A percentile compares a stretch with the other conserved stretches of the same genome.
Conservation (phyloP, 441 rosid species). For the Gossypium trilobum region DNA sequence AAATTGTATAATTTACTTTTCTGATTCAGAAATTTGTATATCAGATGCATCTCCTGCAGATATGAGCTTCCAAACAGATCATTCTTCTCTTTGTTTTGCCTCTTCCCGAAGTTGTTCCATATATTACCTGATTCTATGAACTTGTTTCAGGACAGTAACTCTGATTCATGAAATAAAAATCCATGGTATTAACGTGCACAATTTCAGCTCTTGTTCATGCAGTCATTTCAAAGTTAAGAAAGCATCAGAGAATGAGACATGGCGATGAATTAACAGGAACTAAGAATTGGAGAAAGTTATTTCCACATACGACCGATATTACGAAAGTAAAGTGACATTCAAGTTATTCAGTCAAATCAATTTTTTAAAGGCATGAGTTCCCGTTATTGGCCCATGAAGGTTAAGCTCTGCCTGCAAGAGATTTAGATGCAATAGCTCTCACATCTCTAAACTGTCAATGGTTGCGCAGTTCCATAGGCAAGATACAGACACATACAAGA, state of each 20-base stretch:
- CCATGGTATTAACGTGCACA: not conserved
- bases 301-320: not conserved
- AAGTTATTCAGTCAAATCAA: not conserved
- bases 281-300: not conserved
- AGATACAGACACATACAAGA: not conserved
- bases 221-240: not conserved
- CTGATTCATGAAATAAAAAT: not conserved
- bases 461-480: not conserved
- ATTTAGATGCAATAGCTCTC: not conserved
- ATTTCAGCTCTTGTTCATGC: not conserved
- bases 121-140: not conserved
- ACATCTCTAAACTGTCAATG: not conserved
- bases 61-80: conserved; percentile 11
- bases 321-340: not conserved
- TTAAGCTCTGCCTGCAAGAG: not conserved
- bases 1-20: not conserved
- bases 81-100: not conserved
- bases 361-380: not conserved
- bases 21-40: conserved; percentile 8
- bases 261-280: too few species aligned
- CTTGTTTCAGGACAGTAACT: not conserved
- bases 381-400: not conserved
- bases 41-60: conserved; percentile 7
- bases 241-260: too few species aligned
- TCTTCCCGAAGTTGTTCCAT: not conserved